Base-by-base conservation (phyloP, 1,284 basidiomycete genomes). In the Trametes polyzona region DNA sequence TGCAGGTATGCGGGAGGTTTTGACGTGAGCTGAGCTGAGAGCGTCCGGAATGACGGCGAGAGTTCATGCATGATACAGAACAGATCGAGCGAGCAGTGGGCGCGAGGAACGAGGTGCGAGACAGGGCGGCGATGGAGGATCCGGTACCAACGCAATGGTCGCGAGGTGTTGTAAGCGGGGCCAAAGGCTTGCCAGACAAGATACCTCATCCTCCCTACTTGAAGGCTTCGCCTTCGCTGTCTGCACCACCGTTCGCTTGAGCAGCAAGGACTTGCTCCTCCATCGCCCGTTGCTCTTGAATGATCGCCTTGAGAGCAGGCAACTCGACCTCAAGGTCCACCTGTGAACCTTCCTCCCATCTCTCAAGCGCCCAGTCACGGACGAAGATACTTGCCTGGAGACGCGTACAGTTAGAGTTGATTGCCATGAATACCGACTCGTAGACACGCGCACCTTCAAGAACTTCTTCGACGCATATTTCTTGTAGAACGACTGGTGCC, bases 381-480 rank as follows among this genome's bases (percentile, higher is more conserved):
- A 84, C 79, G 66, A 77, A 86, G n/a, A 81, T 71, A 66, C 84
- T 85, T 33, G 82, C 81, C 86, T 87, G 42, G 14, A 8, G 32
- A 19, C 24, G 11, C 5, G 29, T n/a, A n/a, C 7, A 2, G 11
- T 47, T 6, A 14, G 35, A 37, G 49, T 16, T 11, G 43, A 29
- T 47, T 33, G 50, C 57, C 14, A 59, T 60, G 32, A 47, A 1
- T 19, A 19, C 19, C 26, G 43, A 39, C 14, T 58, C 26, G 3
- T 32, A 49, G 2, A 32, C 14, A 48, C 26, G 70, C 71, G 67
- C 4, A 93, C 92, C 81, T 94, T 94, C 76, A 92, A 79, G 74
- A 88, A 96, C 66, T 91, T 91, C 74, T 92, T 92, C 9, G 84
- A 82, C 0, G 92, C 90, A 64, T 93, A 95, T 71, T 93, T 93